Conservation (phyloP, 2,329 filamentous ascomycete genomes). For the Keithomyces neogunnii region DNA sequence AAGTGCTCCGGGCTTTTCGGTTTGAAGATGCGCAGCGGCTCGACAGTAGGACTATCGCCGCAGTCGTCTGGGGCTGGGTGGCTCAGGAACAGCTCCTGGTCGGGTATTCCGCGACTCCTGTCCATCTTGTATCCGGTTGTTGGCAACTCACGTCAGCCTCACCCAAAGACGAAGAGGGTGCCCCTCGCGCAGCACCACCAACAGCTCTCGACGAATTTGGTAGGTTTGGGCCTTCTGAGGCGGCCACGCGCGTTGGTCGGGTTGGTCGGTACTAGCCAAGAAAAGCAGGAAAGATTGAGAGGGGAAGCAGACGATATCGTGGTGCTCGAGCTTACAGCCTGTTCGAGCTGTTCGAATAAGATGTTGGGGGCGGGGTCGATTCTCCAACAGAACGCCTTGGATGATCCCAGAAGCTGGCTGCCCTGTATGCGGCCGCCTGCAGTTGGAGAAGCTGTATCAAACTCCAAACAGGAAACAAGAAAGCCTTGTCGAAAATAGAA, state of each 20-base stretch:
- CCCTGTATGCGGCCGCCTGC: slow-evolving; percentile 6
- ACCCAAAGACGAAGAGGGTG: neutral
- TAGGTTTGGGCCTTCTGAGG: neutral
- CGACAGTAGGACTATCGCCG: slow-evolving; percentile 67
- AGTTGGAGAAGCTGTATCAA: neutral
- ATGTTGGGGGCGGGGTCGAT: slow-evolving; percentile 1
- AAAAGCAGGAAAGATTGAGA: neutral
- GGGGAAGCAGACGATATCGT: neutral
- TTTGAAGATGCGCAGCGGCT: slow-evolving; percentile 79
- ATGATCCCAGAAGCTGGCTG: slow-evolving; percentile 14
- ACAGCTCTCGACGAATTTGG: neutral
- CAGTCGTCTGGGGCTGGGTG: slow-evolving; percentile 42
- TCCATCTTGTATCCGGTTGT: slow-evolving; percentile 32
- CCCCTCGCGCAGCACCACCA: slow-evolving; percentile 3
- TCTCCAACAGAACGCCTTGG: neutral
- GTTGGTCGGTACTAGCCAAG: neutral
- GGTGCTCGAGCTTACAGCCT: neutral
- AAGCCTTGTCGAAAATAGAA: neutral
- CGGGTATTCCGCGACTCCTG: slow-evolving; percentile 55
- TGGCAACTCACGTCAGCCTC: slow-evolving; percentile 3
- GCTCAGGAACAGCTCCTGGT: slow-evolving; percentile 77
- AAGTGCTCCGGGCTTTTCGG: slow-evolving; percentile 55
- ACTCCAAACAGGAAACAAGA: neutral
- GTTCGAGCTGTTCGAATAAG: neutral
- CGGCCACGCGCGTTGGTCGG: neutral